These are phyloP conservation scores for Chlamydomonas sphaeroides DNA, from an alignment of 139 green algal species.

Conservation along the genomic window DNA sequence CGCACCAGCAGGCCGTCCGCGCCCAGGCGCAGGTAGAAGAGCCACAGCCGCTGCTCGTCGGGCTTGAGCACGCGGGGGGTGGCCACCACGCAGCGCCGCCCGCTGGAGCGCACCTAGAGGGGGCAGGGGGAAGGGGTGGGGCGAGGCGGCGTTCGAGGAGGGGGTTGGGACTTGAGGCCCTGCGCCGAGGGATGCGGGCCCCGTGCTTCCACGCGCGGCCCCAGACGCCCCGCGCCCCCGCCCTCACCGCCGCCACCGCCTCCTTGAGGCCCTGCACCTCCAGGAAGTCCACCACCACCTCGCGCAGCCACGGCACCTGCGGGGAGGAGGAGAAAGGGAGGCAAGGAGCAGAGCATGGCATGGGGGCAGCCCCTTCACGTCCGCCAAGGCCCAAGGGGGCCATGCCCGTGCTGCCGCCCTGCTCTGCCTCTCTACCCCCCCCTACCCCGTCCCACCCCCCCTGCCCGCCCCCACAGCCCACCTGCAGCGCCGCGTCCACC, in stretches of 20 bases:
- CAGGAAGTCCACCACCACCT: constrained; percentile 89
- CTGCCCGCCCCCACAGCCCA: too few relatives aligned
- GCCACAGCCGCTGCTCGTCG: constrained; percentile 76
- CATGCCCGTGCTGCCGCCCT: too few relatives aligned
- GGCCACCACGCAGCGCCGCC: constrained; percentile 69
- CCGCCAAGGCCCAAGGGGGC: too few relatives aligned
- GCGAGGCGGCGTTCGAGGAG: background rate
- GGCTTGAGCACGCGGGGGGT: constrained; percentile 84
- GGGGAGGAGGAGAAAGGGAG: background rate
- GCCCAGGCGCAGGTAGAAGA: constrained; percentile 80
- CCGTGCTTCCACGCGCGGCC: too few relatives aligned
- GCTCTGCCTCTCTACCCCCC: too few relatives aligned
- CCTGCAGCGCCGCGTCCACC: constrained; percentile 59
- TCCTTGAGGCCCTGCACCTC: constrained; percentile 81
- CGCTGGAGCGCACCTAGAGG: background rate
- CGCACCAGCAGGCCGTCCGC: constrained; percentile 85
- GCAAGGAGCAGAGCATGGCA: too few relatives aligned
- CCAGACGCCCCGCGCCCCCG: too few relatives aligned
- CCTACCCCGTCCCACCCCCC: too few relatives aligned
- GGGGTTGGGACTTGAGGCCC: too few relatives aligned
- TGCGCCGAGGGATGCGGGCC: too few relatives aligned
- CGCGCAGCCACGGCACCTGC: constrained; percentile 70
- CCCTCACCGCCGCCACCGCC: constrained; percentile 63
- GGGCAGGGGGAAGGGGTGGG: background rate
- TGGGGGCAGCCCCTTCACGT: too few relatives aligned